Evolutionary conservation across 176 grass and related monocot genomes (phyloP).

Genomic region (Ensete ventricosum): DNA sequence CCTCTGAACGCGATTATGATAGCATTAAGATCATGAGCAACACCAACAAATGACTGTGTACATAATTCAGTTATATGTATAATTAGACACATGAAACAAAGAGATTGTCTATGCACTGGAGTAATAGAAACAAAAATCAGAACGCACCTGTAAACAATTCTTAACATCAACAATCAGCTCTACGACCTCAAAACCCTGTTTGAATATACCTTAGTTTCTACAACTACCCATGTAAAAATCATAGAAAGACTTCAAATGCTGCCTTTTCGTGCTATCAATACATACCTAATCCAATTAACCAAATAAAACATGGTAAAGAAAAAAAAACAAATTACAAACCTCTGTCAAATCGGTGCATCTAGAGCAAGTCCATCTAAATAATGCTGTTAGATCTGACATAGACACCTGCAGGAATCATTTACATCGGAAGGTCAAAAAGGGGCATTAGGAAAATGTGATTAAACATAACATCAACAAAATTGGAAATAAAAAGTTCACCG

Average conservation of each 20-base stretch:
- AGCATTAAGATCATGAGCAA: conserved; percentile 66
- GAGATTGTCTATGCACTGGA: neutral
- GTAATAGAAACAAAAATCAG: neutral
- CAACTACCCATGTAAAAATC: neutral
- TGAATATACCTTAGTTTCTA: conserved; percentile 13
- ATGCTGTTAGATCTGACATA: conserved; percentile 17
- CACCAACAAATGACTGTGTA: conserved; percentile 45
- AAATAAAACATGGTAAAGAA: neutral
- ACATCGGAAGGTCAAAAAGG: conserved; percentile 2
- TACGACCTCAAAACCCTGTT: conserved; percentile 79
- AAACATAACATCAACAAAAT: neutral
- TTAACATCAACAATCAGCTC: conserved; percentile 77
- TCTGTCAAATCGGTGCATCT: conserved; percentile 73
- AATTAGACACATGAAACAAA: neutral
- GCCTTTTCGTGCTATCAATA: too few species aligned
- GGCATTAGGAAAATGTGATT: neutral
- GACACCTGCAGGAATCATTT: conserved; percentile 12
- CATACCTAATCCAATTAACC: too few species aligned
- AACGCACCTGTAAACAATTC: conserved; percentile 74
- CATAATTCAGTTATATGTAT: neutral
- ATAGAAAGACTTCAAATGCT: neutral
- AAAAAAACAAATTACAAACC: conserved; percentile 25
- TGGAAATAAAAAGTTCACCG: neutral
- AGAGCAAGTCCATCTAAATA: conserved; percentile 46
- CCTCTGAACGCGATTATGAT: conserved; percentile 78